Evolutionary conservation across 225 moss, liverwort and hornwort species (phyloP).

Genomic region (Takakia lepidozioides): DNA sequence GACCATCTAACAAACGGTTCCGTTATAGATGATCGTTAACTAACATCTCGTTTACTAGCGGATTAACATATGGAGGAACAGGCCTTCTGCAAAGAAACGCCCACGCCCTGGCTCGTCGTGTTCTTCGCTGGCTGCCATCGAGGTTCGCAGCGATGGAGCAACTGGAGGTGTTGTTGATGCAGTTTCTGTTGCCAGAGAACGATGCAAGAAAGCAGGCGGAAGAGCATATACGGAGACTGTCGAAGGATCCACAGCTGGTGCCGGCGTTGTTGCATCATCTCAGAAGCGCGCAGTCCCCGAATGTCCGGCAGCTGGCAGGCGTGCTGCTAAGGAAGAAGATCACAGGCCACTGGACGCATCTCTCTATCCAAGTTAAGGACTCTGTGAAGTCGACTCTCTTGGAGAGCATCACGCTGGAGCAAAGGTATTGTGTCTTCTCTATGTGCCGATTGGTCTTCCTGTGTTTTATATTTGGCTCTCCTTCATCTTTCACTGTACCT

Average conservation of each 20-base stretch:
- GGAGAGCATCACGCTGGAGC: conserved; percentile 90
- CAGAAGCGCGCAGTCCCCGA: conserved; percentile 62
- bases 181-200: conserved; percentile 94
- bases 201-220: conserved; percentile 81
- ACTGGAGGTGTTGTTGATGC: conserved; percentile 66
- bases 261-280: conserved; percentile 77
- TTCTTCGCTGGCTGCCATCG: not conserved
- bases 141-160: conserved; percentile 50
- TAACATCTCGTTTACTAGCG: too few species aligned
- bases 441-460: too few species aligned
- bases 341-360: conserved; percentile 90
- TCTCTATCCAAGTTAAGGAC: conserved; percentile 55
- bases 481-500: too few species aligned
- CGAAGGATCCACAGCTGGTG: conserved; percentile 79
- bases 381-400: conserved; percentile 75
- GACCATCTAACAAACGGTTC: too few species aligned
- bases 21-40: too few species aligned
- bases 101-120: too few species aligned
- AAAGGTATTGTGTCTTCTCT: too few species aligned
- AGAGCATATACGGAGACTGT: conserved; percentile 85
- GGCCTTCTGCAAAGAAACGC: too few species aligned
- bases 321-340: conserved; percentile 93
- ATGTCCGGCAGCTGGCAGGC: conserved; percentile 97
- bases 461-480: too few species aligned
- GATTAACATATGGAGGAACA: too few species aligned